Percentiles rank a stretch among this genome's conserved stretches.
Evolutionary conservation across 164 flowering plant species (phyloP).

Genomic region (Chimonanthus praecox): DNA sequence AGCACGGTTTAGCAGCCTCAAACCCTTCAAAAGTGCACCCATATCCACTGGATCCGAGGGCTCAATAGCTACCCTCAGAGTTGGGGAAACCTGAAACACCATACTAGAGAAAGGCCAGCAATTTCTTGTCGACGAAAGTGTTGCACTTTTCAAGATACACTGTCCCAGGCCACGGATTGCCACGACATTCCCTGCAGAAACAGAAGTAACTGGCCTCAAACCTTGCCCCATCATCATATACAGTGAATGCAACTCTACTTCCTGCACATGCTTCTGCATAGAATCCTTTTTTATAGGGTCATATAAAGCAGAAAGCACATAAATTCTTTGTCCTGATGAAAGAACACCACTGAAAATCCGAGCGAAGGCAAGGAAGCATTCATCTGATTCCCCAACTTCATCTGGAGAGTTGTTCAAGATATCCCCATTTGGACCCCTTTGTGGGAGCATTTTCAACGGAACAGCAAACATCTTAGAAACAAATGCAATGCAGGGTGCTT

Average conservation of each 20-base stretch:
- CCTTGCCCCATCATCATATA: constrained; percentile 98
- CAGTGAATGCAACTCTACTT: constrained; percentile 63
- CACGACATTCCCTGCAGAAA: constrained; percentile 74
- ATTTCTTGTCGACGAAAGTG: constrained; percentile 71
- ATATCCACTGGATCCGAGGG: constrained; percentile 86
- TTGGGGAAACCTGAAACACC: constrained; percentile 84
- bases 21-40: constrained; percentile 68
- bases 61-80: constrained; percentile 79
- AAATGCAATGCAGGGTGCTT: constrained; percentile 84
- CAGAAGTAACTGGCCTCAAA: constrained; percentile 58
- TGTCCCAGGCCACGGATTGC: constrained; percentile 90
- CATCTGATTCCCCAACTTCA: constrained; percentile 59
- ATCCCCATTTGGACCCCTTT: constrained; percentile 48
- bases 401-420: constrained; percentile 29
- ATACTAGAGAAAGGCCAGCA: constrained; percentile 98
- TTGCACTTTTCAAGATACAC: constrained; percentile 78
- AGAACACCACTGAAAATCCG: constrained; percentile 88
- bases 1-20: constrained; percentile 79
- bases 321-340: constrained; percentile 53
- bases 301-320: constrained; percentile 82
- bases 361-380: constrained; percentile 90
- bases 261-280: constrained; percentile 74
- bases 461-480: constrained; percentile 95
- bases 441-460: constrained; percentile 74
- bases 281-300: constrained; percentile 68